phyloP scores from a whole-genome alignment of 2,329 filamentous ascomycete genomes.

The Aspergillus sclerotialis region DNA sequence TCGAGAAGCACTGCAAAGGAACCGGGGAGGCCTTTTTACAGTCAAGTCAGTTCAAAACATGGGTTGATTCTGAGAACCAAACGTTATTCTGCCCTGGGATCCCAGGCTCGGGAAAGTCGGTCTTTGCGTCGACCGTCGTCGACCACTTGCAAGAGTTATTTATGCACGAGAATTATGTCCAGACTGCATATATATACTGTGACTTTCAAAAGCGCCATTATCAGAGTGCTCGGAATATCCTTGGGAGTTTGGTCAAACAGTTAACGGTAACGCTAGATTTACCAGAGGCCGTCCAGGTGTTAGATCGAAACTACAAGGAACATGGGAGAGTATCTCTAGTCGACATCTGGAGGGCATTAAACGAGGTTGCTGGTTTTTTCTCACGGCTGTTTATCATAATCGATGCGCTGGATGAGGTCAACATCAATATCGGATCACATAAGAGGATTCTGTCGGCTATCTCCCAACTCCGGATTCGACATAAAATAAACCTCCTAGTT shows the following conservation, averaged over 20 bases:
- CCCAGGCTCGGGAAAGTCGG: constrained; percentile 7
- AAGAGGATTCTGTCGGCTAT: constrained; percentile 10
- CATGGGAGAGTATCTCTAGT: constrained; percentile 15
- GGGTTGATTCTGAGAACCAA: constrained; percentile 8
- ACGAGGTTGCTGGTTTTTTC: no score
- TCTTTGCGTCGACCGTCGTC: constrained; percentile 14
- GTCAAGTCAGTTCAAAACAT: constrained; percentile 6
- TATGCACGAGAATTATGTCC: constrained; percentile 13
- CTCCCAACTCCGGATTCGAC: constrained; percentile 15
- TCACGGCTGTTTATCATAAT: constrained; percentile 20
- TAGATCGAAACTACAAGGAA: constrained; percentile 11
- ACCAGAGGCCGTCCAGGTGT: constrained; percentile 10
- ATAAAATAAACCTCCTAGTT: constrained; percentile 18
- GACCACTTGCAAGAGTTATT: constrained; percentile 29
- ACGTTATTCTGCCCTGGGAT: constrained; percentile 35
- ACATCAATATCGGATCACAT: constrained; percentile 3
- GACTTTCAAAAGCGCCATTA: constrained; percentile 33
- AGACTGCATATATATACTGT: constrained; percentile 41
- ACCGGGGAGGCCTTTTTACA: constrained; percentile 11
- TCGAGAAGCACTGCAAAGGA: no score
- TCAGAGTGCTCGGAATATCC: constrained; percentile 27
- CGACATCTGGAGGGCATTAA: constrained; percentile 10
- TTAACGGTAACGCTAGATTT: no score
- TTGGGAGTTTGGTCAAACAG: constrained; percentile 34
- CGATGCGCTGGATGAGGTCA: constrained; percentile 25